Percentiles rank a stretch among this genome's conserved stretches.
These are phyloP conservation scores for Sutorius eximius DNA, from an alignment of 1,284 basidiomycete species.

Conservation along the genomic window DNA sequence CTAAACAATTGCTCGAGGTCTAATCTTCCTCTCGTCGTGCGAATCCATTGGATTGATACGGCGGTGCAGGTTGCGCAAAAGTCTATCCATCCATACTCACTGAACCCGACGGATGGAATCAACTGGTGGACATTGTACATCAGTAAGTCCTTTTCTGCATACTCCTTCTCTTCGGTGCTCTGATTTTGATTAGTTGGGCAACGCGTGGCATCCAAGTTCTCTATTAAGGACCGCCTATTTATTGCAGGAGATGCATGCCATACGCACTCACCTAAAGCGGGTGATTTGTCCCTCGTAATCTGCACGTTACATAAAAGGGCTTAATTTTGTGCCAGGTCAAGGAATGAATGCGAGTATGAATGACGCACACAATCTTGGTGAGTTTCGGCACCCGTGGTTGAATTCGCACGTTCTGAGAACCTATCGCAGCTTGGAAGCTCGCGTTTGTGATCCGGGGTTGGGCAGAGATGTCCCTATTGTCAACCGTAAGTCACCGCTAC, in stretches of 20 bases:
- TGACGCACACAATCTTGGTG: conserved; percentile 45
- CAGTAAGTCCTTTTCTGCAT: conserved; percentile 20
- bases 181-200: conserved; percentile 39
- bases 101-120: conserved; percentile 44
- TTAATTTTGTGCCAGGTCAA: conserved; percentile 42
- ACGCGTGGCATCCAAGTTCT: conserved; percentile 46
- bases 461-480: conserved; percentile 54
- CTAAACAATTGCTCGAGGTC: conserved; percentile 43
- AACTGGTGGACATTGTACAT: conserved; percentile 51
- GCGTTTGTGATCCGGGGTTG: conserved; percentile 56
- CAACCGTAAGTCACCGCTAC: conserved; percentile 42
- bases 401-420: not conserved
- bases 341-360: conserved; percentile 72
- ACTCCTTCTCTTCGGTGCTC: not conserved
- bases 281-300: conserved; percentile 18
- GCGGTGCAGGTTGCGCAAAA: conserved; percentile 25
- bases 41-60: not conserved
- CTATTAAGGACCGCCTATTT: conserved; percentile 43
- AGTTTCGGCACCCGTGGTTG: not conserved
- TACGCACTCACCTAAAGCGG: conserved; percentile 54
- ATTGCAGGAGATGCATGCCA: conserved; percentile 51
- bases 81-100: conserved; percentile 43
- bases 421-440: conserved; percentile 53
- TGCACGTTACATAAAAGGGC: not conserved
- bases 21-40: not conserved